Evolutionary conservation across 2,329 filamentous ascomycete species (phyloP), one percentile per base, ranked within the genome.

Genomic region (Phialophora expanda): DNA sequence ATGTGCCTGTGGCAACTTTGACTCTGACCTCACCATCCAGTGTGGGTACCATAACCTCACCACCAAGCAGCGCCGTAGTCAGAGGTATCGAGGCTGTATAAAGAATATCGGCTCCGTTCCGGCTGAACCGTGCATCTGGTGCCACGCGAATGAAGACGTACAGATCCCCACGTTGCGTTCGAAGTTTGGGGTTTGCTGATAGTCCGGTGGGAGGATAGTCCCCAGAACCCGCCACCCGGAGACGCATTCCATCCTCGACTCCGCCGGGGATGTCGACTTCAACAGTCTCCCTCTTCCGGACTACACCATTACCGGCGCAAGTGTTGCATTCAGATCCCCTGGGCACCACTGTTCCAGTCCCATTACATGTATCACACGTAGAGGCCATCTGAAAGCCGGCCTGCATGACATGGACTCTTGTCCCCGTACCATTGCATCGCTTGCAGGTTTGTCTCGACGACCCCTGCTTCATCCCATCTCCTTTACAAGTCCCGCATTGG

Each of bases 311-410:
- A 44, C 95, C 95, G 66, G 84, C 81, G 77, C 95, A 99, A 0
- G 87, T 85, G 65, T 84, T 83, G 79, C 95, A 99, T 74, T 96
- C 91, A 11, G 88, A 89, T 53, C 92, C 92, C 72, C 86, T 87
- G 2, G 95, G 93, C 38, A 92, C 89, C 2, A 86, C 84, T 60
- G 89, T 82, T 56, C 95, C 95, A 53, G 86, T 88, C 2, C 95
- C 95, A 59, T 88, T 89, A 76, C 95, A 99, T 41, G 87, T 81
- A 22, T 86, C 84, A 78, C 95, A 99, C 1, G 93, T 96, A 68
- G 91, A 92, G 4, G 91, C 92, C 89, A 99, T 94, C 81, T 98
- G 94, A 81, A 99, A 98, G 26, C 93, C 93, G 61, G 93, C 93
- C 73, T 92, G 89, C 86, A 97, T 90, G 75, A 92, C 90, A 78